These are phyloP conservation scores for Phytomonas serpens DNA, from an alignment of 208 protist species.

Conservation along the genomic window DNA sequence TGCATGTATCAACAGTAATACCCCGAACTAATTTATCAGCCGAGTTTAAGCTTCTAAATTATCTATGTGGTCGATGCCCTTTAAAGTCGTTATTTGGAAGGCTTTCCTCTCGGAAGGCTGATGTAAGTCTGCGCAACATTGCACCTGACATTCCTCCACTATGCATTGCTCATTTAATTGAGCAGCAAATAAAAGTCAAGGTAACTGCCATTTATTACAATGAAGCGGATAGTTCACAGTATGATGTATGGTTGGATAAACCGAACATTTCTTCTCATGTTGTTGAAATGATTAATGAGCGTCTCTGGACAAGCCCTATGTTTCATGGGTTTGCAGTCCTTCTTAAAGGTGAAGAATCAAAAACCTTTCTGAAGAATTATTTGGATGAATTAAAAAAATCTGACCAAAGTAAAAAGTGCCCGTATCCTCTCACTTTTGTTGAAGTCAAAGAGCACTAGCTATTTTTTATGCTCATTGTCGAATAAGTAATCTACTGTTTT, in stretches of 20 bases:
- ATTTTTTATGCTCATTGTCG: not conserved
- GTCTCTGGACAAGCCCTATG: constrained; percentile 57
- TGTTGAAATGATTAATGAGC: constrained; percentile 22
- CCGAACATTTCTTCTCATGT: constrained; percentile 30
- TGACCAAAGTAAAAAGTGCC: constrained; percentile 17
- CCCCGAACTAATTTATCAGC: constrained; percentile 24
- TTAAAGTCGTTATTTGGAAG: constrained; percentile 48
- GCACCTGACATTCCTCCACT: constrained; percentile 51
- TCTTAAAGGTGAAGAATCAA: constrained; percentile 41
- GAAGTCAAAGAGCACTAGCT: constrained; percentile 30
- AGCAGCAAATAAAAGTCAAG: constrained; percentile 40
- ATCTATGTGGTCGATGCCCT: constrained; percentile 40
- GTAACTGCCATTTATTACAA: constrained; percentile 36
- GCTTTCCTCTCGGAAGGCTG: constrained; percentile 46
- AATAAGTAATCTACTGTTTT: constrained; percentile 16
- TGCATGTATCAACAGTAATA: constrained; percentile 33
- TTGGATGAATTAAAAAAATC: constrained; percentile 28
- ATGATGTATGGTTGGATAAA: constrained; percentile 65
- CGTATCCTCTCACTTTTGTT: constrained; percentile 37
- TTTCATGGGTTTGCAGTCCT: constrained; percentile 52
- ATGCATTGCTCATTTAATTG: constrained; percentile 60
- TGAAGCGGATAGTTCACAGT: constrained; percentile 21
- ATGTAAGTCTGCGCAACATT: constrained; percentile 46
- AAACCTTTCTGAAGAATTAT: constrained; percentile 33
- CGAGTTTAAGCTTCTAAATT: constrained; percentile 47